Conservation (phyloP, 306 rosid genomes). For the Ammopiptanthus mongolicus region DNA sequence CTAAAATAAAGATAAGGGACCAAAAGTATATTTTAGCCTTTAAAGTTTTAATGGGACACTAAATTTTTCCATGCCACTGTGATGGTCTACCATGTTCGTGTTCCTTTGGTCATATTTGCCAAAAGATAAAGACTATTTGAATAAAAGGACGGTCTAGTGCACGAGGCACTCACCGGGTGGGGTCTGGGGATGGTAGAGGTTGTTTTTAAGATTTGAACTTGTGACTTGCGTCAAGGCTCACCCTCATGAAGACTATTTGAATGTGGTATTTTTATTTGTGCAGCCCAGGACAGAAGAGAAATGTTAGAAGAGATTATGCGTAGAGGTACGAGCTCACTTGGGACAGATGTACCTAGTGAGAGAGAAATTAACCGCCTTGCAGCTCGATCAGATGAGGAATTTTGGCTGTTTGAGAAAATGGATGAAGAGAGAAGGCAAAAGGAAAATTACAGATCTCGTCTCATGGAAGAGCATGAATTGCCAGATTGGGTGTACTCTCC, state of each 20-base stretch:
- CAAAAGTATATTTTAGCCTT: too few relatives aligned
- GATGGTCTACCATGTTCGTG: neutral
- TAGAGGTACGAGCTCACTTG: slow-evolving; percentile 91
- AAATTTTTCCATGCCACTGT: neutral
- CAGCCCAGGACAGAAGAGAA: slow-evolving; percentile 99
- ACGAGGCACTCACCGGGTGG: too few relatives aligned
- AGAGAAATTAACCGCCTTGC: slow-evolving; percentile 99
- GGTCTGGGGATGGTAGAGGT: too few relatives aligned
- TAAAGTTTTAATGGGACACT: neutral
- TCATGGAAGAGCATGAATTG: slow-evolving; percentile 95
- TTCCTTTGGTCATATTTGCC: neutral
- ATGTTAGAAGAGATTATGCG: slow-evolving; percentile 99
- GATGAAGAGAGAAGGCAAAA: slow-evolving; percentile 92
- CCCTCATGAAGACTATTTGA: neutral
- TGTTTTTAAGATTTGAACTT: too few relatives aligned
- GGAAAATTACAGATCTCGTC: slow-evolving; percentile 91
- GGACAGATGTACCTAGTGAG: slow-evolving; percentile 97
- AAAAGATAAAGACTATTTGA: neutral
- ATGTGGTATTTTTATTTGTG: slow-evolving; percentile 21
- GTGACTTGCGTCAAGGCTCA: too few relatives aligned
- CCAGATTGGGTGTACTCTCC: slow-evolving; percentile 96
- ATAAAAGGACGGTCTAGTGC: too few relatives aligned
- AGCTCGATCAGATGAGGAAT: slow-evolving; percentile 92
- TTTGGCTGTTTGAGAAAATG: slow-evolving; percentile 96
- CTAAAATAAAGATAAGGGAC: too few relatives aligned